Base-by-base conservation (phyloP, 352 stramenopile genomes). In the Achlya hypogyna region DNA sequence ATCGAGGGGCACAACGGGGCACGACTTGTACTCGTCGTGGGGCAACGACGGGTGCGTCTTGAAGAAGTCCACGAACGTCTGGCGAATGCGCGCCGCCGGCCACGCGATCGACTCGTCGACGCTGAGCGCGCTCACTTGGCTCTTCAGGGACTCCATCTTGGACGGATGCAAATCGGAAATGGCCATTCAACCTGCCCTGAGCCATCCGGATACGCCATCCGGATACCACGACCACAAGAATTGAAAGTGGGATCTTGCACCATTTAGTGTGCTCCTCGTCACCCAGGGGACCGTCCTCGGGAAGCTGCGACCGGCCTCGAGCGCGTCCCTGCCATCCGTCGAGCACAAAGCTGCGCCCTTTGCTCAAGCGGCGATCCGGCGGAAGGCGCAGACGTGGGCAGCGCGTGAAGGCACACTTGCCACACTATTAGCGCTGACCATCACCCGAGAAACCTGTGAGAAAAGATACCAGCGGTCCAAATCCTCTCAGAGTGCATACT, bases 1-100 rank as follows among this genome's bases (percentile, higher is more conserved):
- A 66, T 98, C 95, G 34, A 98, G 78, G 16, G 97, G 97, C 38
- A 98, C 94, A 53, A 98, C 96, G 4, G 97, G 92, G 74, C 87
- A 98, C 69, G 94, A 99, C 58, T 87, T 84, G 84, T 93, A 98
- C 78, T 98, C 98, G 27, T 79, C 98, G 79, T 99, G 97, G 43
- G 75, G 81, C 25, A 75, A 69, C 54, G 69, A 64, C 47, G 68
- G 72, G 64, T 98, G 82, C 42, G 96, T 86, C 62, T 95, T 70
- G 72, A 99, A 99, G 74, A 96, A 99, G 54, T 98, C 83, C 63
- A 99, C 86, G 74, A 99, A 99, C 45, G 96, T 98, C 71, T 96
- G 75, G 62, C 97, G 93, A 49, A 99, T 97, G 72, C 96, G 93
- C 72, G 88, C 73, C 70, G 96, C 97, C 29, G 97, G 96, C 96